These are phyloP conservation scores for Tricholoma sp. DNA, from an alignment of 768 basidiomycete species.

Conservation along the genomic window DNA sequence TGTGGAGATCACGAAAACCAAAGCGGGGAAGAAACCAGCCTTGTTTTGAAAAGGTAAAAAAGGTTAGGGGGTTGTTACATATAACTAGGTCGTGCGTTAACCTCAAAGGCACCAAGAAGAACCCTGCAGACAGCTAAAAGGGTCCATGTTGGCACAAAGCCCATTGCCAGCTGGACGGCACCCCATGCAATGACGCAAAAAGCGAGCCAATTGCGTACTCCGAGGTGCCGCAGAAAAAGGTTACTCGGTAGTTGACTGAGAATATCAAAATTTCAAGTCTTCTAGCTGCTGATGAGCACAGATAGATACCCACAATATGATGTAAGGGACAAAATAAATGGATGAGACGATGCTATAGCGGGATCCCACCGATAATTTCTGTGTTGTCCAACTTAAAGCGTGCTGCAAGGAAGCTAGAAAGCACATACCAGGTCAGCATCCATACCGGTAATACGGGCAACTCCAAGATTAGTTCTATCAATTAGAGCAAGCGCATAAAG, in stretches of 20 bases:
- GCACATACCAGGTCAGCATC: constrained; percentile 28
- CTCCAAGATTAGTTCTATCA: constrained; percentile 37
- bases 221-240: constrained; percentile 33
- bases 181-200: constrained; percentile 38
- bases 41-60: constrained; percentile 11
- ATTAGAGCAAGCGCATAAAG: constrained; percentile 36
- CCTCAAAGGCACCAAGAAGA: constrained; percentile 40
- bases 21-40: constrained; percentile 47
- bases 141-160: constrained; percentile 35
- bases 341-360: constrained; percentile 43
- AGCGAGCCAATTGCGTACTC: constrained; percentile 37
- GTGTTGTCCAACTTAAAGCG: neutral
- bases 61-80: neutral
- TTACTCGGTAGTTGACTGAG: constrained; percentile 41
- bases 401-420: neutral
- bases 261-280: neutral
- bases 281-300: neutral
- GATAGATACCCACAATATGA: constrained; percentile 33
- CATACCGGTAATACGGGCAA: constrained; percentile 38
- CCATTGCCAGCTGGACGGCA: constrained; percentile 39
- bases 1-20: constrained; percentile 45
- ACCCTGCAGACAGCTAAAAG: constrained; percentile 34
- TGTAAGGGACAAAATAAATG: constrained; percentile 44
- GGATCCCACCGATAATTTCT: constrained; percentile 33
- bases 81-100: constrained; percentile 15